Base-by-base conservation (phyloP, 106 monocot genomes). In the Platanthera guangdongensis region DNA sequence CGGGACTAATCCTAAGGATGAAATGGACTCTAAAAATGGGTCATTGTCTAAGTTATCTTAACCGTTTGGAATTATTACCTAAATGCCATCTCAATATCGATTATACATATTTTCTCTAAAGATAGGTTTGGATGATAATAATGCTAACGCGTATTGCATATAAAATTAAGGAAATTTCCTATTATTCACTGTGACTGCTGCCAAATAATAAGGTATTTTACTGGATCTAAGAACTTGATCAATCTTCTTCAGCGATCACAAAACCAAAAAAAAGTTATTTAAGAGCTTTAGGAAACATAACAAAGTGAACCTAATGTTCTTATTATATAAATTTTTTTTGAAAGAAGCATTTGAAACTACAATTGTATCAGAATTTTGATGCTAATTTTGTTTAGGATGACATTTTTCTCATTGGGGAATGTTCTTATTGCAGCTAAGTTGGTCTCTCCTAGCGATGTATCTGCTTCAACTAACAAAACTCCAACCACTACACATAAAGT, bases 361-460 rank as follows among this genome's bases (percentile, higher is more conserved):
- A 3, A 39, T 39, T 39, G 39, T 39, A 39, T 39, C 3, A 39
- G 39, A 39, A 39, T 39, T 39, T 39, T 39, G 39, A 39, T 39
- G 3, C 39, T 39, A 39, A 39, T 39, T 39, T 39, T 39, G 39
- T 39, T 39, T 39, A 39, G 39, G 39, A 39, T 39, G 60, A 18
- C 13, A 11, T 68, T 10, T 45, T 15, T 22, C 15, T 69, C 47
- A 46, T 39, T 69, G 15, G 4, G 15, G 47, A 5, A 71, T 48
- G 8, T 57, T 51, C 47, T 55, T 76, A 25, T 74, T 82, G 18
- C 86, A 88, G 92, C 79, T 25, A 79, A 88, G 81, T 85, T 84
- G 57, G 63, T 54, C 47, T 81, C 88, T 59, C 85, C 89, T 9
- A 47, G 79, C 39, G 83, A 84, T 16, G 59, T 78, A 39, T 87